Base-by-base conservation (phyloP, 768 basidiomycete species). In the Chiua virens region DNA sequence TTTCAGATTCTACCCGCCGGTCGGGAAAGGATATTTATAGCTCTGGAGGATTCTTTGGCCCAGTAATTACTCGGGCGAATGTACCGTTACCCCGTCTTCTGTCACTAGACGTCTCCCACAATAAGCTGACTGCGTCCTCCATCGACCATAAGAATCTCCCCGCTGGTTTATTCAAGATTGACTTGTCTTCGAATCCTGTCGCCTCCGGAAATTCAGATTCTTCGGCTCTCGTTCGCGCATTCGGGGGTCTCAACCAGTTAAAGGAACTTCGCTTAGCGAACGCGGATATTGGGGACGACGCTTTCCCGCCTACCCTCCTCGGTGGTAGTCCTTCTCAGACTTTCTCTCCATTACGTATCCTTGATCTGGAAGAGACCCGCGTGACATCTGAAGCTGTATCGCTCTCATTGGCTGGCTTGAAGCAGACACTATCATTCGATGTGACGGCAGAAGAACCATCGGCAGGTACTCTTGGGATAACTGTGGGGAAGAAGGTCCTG, bases 161-260 rank as follows among this genome's bases (percentile, higher is more conserved):
- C 0, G 60, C 69, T 21, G 69, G 71, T 11, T 58, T 92, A 17
- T 63, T 71, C 30, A 87, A 82, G 62, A 54, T 90, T 32, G 76
- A 89, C 61, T 62, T 92, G 30, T 85, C 87, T 1, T 74, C 66
- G 5, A 91, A 90, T 56, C 87, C 88, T 6, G 75, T 92, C 4
- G 79, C 79, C 20, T 63, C 46, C 38, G 66, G 50, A 44, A 70
- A 62, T 49, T 64, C 53, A 37, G 63, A 53, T 39, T 57, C 57
- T 25, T 53, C 45, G 28, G 38, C 34, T 22, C 53, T 88, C 32
- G 52, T 89, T 14, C 72, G 71, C 11, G 73, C 72, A 3, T 65
- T 88, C 15, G 75, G 73, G 18, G 58, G 65, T 3, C 71, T 90
- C 28, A 55, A 65, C 27, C 75, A 76, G 23, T 69, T 92, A 27